Evolutionary conservation across 2,329 filamentous ascomycete species (phyloP), one percentile per base, ranked within the genome.

Genomic region (Ascocoryne sarcoides): DNA sequence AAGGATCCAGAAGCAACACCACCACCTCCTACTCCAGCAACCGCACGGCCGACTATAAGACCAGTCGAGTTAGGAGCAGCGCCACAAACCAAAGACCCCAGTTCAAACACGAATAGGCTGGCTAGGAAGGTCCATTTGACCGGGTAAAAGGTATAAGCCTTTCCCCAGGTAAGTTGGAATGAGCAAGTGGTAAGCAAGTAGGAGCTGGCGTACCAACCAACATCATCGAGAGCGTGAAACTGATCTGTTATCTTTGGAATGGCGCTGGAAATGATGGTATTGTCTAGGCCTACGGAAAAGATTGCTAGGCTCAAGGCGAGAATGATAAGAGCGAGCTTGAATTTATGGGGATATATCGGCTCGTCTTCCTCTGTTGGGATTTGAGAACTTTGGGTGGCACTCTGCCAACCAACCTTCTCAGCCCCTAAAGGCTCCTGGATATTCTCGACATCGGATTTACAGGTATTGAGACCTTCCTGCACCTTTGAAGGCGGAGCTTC

Each of bases 201-300:
- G 34, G 68, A 68, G 19, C 70, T 66, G 2, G 70, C 71, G 45
- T 78, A 78, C 74, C 75, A 78, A 21, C 68, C 67, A 12, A 66
- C 38, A 64, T 55, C 5, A 63, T 64, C 53, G 68, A 62, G 46
- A 67, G 63, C 5, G 68, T 71, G 51, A 72, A 72, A 48, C 64
- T 68, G 20, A 40, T 40, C 37, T 3, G 43, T 72, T 53, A 74
- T 73, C 45, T 66, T 67, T 21, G 70, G 71, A 30, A 73, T 71
- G 5, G 69, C 71, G 1, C 69, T 73, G 3, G 68, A 66, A 12
- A 73, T 64, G 39, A 73, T 73, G 20, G 69, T 73, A 63, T 68
- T 32, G 21, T 48, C 45, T 3, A 48, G 37, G 14, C 38, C 38
- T 4, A 47, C 45, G 31, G 45, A 39, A 29, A 47, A 47, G 16